A percentile compares a stretch with the other conserved stretches of the same genome.
Conservation (phyloP, 2,329 filamentous ascomycete genomes). For the Epichloe coenophiala region DNA sequence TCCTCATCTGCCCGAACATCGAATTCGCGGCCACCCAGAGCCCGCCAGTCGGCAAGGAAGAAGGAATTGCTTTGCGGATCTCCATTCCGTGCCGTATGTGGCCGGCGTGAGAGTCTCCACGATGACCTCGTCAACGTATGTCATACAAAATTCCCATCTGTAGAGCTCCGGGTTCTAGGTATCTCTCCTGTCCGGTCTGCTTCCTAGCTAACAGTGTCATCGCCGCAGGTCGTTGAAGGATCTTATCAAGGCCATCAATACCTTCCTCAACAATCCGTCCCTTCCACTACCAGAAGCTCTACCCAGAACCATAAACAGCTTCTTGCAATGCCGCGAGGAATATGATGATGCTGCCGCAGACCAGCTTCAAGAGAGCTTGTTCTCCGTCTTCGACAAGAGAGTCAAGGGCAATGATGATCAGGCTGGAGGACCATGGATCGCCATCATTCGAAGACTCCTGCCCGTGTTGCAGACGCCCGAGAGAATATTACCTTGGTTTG, state of each 20-base stretch:
- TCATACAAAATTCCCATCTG: not conserved
- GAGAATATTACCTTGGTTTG: slow-evolving; percentile 60
- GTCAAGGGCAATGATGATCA: slow-evolving; percentile 41
- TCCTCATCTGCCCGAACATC: not conserved
- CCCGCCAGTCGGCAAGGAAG: not conserved
- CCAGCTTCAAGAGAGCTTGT: slow-evolving; percentile 59
- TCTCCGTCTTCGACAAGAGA: slow-evolving; percentile 50
- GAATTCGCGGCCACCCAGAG: not conserved
- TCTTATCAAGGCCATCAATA: slow-evolving; percentile 41
- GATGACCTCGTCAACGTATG: slow-evolving; percentile 17
- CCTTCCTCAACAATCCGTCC: slow-evolving; percentile 32
- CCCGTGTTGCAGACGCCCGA: slow-evolving; percentile 49
- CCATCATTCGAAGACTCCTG: slow-evolving; percentile 49
- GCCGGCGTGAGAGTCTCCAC: slow-evolving; percentile 1
- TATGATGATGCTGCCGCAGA: slow-evolving; percentile 57
- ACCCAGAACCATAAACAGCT: slow-evolving; percentile 46
- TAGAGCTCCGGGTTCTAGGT: not conserved
- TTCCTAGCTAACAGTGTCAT: slow-evolving; percentile 10
- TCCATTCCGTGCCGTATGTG: not conserved
- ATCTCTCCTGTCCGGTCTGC: slow-evolving; percentile 5
- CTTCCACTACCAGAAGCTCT: slow-evolving; percentile 56
- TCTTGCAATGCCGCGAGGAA: slow-evolving; percentile 53
- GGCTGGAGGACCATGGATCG: slow-evolving; percentile 54
- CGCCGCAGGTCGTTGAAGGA: slow-evolving; percentile 43
- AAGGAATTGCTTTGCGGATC: not conserved